Percentiles rank a stretch among this genome's conserved stretches.
These are phyloP conservation scores for Lotus japonicus DNA, from an alignment of 306 rosid species.

Conservation along the genomic window DNA sequence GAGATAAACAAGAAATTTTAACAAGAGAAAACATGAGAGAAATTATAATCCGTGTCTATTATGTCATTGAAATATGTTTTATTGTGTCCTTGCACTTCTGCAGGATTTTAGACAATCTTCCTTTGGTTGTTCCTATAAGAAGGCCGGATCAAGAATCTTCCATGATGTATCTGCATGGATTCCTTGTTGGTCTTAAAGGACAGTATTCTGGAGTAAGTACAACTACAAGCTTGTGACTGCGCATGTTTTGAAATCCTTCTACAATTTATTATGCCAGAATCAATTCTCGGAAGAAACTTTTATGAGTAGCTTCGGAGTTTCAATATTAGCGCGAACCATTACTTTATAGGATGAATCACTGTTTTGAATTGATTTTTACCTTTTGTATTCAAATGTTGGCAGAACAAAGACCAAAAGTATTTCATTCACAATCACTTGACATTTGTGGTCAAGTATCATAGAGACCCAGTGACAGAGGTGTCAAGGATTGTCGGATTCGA, in stretches of 20 bases:
- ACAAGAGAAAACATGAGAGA: too few relatives aligned
- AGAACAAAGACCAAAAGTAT: slow-evolving; percentile 12
- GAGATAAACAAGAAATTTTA: too few relatives aligned
- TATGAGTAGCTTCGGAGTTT: too few relatives aligned
- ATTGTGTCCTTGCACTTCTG: slow-evolving; percentile 1
- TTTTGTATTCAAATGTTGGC: neutral
- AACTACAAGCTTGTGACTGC: neutral
- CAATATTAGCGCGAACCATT: neutral
- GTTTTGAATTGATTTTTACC: neutral
- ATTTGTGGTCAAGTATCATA: slow-evolving; percentile 22
- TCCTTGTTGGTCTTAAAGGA: slow-evolving; percentile 17
- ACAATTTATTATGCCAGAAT: too few relatives aligned
- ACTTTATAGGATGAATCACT: neutral
- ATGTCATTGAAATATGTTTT: neutral
- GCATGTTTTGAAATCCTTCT: too few relatives aligned
- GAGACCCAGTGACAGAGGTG: neutral
- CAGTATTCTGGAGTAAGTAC: slow-evolving; percentile 10
- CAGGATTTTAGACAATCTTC: slow-evolving; percentile 28
- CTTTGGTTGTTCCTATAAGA: slow-evolving; percentile 19
- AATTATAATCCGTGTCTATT: too few relatives aligned
- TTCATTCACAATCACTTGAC: slow-evolving; percentile 20
- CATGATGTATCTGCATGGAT: slow-evolving; percentile 16
- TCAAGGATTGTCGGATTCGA: slow-evolving; percentile 27
- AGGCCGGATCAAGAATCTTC: slow-evolving; percentile 5
- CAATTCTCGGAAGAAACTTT: too few relatives aligned